These are phyloP conservation scores for Vanrija humicola DNA, from an alignment of 1,284 basidiomycete species.

Conservation along the genomic window DNA sequence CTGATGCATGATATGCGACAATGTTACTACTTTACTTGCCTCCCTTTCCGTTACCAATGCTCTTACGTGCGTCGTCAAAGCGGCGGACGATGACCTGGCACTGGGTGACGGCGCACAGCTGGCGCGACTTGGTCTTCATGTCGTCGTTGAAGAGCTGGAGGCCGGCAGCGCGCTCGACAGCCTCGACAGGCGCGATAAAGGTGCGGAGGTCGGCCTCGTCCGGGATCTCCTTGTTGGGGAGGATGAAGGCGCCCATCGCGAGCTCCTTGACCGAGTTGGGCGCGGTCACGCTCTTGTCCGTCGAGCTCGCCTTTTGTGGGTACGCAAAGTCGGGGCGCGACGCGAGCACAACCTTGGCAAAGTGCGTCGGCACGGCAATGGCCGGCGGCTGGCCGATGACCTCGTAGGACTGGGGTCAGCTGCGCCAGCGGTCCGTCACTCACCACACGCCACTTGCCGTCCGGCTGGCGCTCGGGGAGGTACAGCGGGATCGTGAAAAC, in stretches of 20 bases:
- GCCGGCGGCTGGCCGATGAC: constrained; percentile 90
- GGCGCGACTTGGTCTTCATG: constrained; percentile 73
- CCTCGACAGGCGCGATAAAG: constrained; percentile 84
- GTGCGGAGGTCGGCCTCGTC: constrained; percentile 73
- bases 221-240: constrained; percentile 84
- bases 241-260: constrained; percentile 85
- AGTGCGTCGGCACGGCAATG: constrained; percentile 92
- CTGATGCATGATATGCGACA: no score
- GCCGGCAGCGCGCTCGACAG: constrained; percentile 87
- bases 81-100: constrained; percentile 78
- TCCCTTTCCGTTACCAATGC: no score
- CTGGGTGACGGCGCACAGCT: constrained; percentile 80
- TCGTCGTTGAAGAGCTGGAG: constrained; percentile 81
- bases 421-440: constrained; percentile 43
- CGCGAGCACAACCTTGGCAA: constrained; percentile 90
- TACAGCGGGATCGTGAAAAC: constrained; percentile 98
- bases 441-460: constrained; percentile 93
- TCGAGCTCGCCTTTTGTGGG: constrained; percentile 55
- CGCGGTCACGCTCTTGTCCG: constrained; percentile 27
- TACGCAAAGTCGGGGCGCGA: constrained; percentile 68
- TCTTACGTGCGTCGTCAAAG: constrained; percentile 82
- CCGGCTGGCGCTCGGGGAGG: constrained; percentile 73
- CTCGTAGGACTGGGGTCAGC: constrained; percentile 67
- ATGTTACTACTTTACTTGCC: no score
- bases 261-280: constrained; percentile 59